Evolutionary conservation across 1,284 basidiomycete genomes (phyloP), one percentile per base, ranked within the genome.

Genomic region (Trichosporon coremiiforme): DNA sequence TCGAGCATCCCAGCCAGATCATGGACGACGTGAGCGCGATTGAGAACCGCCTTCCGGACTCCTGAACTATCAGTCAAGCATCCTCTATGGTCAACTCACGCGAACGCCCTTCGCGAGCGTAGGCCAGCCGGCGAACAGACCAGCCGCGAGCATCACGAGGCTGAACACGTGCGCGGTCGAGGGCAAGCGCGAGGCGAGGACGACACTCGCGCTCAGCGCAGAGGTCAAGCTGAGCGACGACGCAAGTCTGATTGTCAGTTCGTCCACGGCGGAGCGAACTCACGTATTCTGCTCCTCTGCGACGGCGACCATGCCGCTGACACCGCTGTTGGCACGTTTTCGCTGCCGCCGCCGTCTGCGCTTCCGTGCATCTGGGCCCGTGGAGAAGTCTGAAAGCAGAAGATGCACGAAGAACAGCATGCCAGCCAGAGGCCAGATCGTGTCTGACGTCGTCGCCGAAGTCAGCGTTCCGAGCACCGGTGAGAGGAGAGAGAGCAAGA

Each of bases 191-290:
- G 95, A 98, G 33, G 95, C 95, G 67, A 99, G 87, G 41, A 99
- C 95, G 57, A 98, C 93, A 15, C 92, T 94, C 5, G 94, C 93
- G 41, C 92, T 95, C 69, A 98, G 90, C 36, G 94, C 94, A 25
- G 95, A 95, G 75, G 98, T 98, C 85, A 96, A 91, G 36, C 94
- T 95, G 53, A 99, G 83, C 29, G 96, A 92, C 29, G 93, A 94
- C 15, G 92, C 91, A 64, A 96, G 85, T 76, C 93, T 95, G 70
- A 7, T 70, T 73, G 53, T 68, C 35, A 65, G 38, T 69, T 33
- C 7, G 25, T 8, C 36, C 13, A 13, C 0, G 4, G 22, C 1
- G 4, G 20, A 6, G 5, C 2, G 0, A 50, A 65, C 74, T 17
- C 63, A 76, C 78, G 73, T 78, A 69, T 80, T 79, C 74, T 53